These are phyloP conservation scores for Aaosphaeria arxii DNA, from an alignment of 2,329 filamentous ascomycete genomes.

Conservation along the genomic window DNA sequence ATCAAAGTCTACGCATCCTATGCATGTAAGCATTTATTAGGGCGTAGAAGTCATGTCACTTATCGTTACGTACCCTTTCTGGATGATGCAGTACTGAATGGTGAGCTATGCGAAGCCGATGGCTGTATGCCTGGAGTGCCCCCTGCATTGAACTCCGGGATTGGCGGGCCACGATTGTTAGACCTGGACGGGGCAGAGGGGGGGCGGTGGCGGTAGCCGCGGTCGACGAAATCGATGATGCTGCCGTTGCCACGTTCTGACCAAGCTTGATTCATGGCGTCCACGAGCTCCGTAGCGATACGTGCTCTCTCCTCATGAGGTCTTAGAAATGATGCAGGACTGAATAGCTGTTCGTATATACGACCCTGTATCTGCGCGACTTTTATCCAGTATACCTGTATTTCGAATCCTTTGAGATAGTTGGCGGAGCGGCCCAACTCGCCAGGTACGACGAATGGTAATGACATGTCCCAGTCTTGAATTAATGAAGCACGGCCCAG, in stretches of 20 bases:
- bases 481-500: slow-evolving; percentile 35
- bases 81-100: too few species aligned
- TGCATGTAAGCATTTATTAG: too few species aligned
- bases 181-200: too few species aligned
- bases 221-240: slow-evolving; percentile 2
- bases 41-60: too few species aligned
- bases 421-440: background rate
- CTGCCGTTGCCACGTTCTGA: slow-evolving; percentile 24
- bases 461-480: slow-evolving; percentile 39
- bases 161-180: too few species aligned
- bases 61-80: too few species aligned
- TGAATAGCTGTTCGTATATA: slow-evolving; percentile 37
- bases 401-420: slow-evolving; percentile 1
- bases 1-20: too few species aligned
- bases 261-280: slow-evolving; percentile 26
- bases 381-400: slow-evolving; percentile 34
- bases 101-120: too few species aligned
- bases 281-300: slow-evolving; percentile 23
- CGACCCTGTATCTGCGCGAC: slow-evolving; percentile 32
- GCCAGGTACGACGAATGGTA: slow-evolving; percentile 8
- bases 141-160: too few species aligned
- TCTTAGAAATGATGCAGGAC: slow-evolving; percentile 29
- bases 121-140: too few species aligned
- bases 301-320: slow-evolving; percentile 22
- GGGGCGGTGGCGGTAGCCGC: too few species aligned